Base-by-base conservation (phyloP, 2,329 filamentous ascomycete genomes). In the Aspergillus chevalieri region DNA sequence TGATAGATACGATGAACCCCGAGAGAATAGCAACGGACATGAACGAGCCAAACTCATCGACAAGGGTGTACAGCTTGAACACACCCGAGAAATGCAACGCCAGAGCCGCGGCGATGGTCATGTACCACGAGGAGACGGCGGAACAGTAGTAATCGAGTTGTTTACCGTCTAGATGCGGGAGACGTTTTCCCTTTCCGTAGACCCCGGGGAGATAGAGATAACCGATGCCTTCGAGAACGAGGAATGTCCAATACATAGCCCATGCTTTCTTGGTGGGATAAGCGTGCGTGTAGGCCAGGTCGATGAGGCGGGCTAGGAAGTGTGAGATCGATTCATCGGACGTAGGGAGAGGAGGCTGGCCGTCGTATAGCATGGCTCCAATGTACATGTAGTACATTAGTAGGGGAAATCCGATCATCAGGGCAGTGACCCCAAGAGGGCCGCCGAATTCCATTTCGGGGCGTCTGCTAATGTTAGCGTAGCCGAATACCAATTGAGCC, bases 301-400 rank as follows among this genome's bases (percentile, higher is more conserved):
- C 65, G 56, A 74, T 77, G 62, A 97, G 73, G 56, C 94, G 84
- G 48, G 74, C 70, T 44, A 79, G 77, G 66, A 96, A 97, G 2
- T 89, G 83, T 6, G 62, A 51, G 65, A 82, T 80, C 51, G 78
- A 82, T 74, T 95, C 79, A 34, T 79, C 84, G 12, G 78, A 62
- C 1, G 73, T 72, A 0, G 84, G 87, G 21, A 76, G 71, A 7
- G 93, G 93, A 21, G 93, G 75, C 53, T 86, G 82, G 54, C 92
- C 92, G 63, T 89, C 77, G 73, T 96, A 97, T 74, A 91, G 94
- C 26, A 85, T 90, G 10, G 92, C 87, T 36, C 93, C 93, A 66
- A 95, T 84, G 88, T 90, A 97, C 91, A 97, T 95, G 75, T 96
- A 97, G 81, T 88, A 96, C 92, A 97, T 97, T 58, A 97, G 78